phyloP scores from a whole-genome alignment of 441 rosid species.

The Melastoma candidum region DNA sequence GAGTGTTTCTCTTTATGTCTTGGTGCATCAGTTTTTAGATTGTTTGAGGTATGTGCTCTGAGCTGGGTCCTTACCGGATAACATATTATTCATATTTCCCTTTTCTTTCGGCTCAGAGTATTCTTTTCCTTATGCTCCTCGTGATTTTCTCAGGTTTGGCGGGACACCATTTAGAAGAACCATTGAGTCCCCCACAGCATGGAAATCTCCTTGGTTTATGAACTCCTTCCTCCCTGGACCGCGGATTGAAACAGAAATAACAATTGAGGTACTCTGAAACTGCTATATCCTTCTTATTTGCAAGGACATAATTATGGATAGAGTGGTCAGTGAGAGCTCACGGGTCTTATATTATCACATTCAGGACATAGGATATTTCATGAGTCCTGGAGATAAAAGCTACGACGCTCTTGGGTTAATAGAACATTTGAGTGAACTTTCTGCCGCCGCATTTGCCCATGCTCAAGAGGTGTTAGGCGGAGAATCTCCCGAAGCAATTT shows the following conservation, averaged over 20 bases:
- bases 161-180: conserved; percentile 83
- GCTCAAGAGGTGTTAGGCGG: conserved; percentile 80
- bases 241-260: conserved; percentile 71
- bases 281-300: too few species aligned
- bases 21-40: too few species aligned
- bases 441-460: conserved; percentile 81
- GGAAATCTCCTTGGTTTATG: conserved; percentile 96
- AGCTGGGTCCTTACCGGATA: not conserved
- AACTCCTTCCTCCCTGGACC: conserved; percentile 81
- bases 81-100: too few species aligned
- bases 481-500: conserved; percentile 55
- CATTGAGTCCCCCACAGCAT: conserved; percentile 92
- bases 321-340: too few species aligned
- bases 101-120: not conserved
- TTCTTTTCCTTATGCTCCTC: not conserved
- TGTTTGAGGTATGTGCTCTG: too few species aligned
- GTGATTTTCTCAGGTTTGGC: conserved; percentile 47
- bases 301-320: too few species aligned
- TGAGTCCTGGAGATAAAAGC: conserved; percentile 88
- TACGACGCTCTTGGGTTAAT: conserved; percentile 88
- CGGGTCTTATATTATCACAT: not conserved
- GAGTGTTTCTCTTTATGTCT: not conserved
- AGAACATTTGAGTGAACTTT: conserved; percentile 84
- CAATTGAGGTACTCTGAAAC: conserved; percentile 57
- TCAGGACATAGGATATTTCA: conserved; percentile 79